Percentiles rank a stretch among this genome's conserved stretches.
Conservation (phyloP, 1,284 basidiomycete genomes). For the Malassezia nana region DNA sequence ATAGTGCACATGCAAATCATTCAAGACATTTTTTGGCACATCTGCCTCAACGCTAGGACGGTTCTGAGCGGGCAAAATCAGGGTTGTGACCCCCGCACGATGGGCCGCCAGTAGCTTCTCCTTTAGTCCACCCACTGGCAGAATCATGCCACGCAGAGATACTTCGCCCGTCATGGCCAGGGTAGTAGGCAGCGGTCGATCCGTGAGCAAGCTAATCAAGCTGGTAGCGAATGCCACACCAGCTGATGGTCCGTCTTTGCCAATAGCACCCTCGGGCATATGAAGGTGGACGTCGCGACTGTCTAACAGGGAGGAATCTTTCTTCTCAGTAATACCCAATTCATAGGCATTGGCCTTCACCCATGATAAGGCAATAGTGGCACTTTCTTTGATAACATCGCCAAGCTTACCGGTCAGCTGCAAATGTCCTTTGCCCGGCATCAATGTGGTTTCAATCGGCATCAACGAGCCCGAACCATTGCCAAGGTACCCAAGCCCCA, state of each 20-base stretch:
- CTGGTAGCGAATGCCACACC: constrained; percentile 86
- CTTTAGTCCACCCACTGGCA: constrained; percentile 46
- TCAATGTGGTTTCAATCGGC: constrained; percentile 65
- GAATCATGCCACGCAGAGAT: constrained; percentile 44
- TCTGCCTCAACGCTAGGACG: constrained; percentile 46
- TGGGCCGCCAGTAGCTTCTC: constrained; percentile 47
- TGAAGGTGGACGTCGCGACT: constrained; percentile 55
- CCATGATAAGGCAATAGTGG: constrained; percentile 86
- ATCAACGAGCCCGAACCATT: constrained; percentile 93
- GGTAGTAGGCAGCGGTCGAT: constrained; percentile 31
- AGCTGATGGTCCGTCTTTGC: constrained; percentile 93
- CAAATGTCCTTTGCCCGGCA: constrained; percentile 51
- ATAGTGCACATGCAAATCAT: constrained; percentile 45
- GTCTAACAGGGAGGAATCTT: constrained; percentile 63
- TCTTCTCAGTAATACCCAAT: constrained; percentile 62
- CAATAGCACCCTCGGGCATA: constrained; percentile 64
- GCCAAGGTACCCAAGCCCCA: constrained; percentile 85
- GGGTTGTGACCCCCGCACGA: constrained; percentile 36
- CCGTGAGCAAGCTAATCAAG: constrained; percentile 70
- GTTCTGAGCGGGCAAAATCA: constrained; percentile 45
- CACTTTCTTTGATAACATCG: constrained; percentile 91
- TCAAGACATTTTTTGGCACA: constrained; percentile 41
- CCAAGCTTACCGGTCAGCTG: constrained; percentile 94
- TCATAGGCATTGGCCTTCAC: constrained; percentile 80
- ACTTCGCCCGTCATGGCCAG: constrained; percentile 48